Conservation (phyloP, 371 early-diverging fungal species). For the Mortierella sp. region DNA sequence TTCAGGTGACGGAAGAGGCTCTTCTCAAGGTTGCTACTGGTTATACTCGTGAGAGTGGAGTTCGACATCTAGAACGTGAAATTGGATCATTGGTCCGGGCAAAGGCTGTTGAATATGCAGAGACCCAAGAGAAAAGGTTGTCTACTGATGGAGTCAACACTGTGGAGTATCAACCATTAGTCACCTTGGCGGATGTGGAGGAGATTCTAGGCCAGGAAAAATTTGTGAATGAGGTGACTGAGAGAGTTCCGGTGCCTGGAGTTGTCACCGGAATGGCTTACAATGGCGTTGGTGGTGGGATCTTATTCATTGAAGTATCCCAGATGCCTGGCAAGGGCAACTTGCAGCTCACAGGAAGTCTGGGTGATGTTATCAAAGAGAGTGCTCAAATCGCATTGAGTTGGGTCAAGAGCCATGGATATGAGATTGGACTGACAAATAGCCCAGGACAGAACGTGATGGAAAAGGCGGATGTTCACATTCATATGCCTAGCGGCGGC, state of each 20-base stretch:
- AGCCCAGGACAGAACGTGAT: slow-evolving; percentile 48
- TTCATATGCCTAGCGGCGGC: slow-evolving; percentile 89
- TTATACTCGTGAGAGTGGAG: slow-evolving; percentile 91
- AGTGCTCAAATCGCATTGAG: slow-evolving; percentile 84
- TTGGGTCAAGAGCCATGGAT: slow-evolving; percentile 84
- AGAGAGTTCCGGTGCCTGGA: slow-evolving; percentile 72
- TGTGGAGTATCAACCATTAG: slow-evolving; percentile 50
- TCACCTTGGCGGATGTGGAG: slow-evolving; percentile 60
- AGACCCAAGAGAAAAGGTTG: slow-evolving; percentile 49
- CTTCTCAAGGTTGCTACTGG: slow-evolving; percentile 73
- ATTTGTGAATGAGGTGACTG: slow-evolving; percentile 74
- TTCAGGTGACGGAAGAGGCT: slow-evolving; percentile 67
- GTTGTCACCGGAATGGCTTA: slow-evolving; percentile 88
- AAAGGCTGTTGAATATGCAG: slow-evolving; percentile 77
- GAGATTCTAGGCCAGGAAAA: slow-evolving; percentile 74
- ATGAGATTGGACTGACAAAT: slow-evolving; percentile 65
- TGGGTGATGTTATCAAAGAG: slow-evolving; percentile 91
- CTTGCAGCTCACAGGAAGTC: slow-evolving; percentile 80
- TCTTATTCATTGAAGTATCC: slow-evolving; percentile 84
- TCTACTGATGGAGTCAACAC: neutral
- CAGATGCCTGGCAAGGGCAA: slow-evolving; percentile 80
- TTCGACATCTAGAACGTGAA: slow-evolving; percentile 81
- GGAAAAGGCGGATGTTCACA: slow-evolving; percentile 75
- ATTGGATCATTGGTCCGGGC: slow-evolving; percentile 81
- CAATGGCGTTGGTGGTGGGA: slow-evolving; percentile 83